Evolutionary conservation across 192 early-diverging fungal genomes (phyloP), one percentile per base, ranked within the genome.

Genomic region (Podochytrium sp.): DNA sequence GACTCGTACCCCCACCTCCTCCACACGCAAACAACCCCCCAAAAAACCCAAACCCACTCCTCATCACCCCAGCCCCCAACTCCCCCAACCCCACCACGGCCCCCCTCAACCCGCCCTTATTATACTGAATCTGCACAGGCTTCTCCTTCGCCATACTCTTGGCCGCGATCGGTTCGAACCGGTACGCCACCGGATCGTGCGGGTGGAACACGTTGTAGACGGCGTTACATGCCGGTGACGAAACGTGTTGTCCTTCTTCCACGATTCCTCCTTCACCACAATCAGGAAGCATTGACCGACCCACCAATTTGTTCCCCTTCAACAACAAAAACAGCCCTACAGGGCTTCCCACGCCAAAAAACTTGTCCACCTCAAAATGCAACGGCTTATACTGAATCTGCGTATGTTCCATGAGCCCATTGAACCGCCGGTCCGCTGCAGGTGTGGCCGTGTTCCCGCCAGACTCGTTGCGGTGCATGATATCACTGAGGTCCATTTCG

Each of bases 321-420:
- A 95, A 75, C 20, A 95, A 73, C 30, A 94, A 75, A 59, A 95
- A 92, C 5, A 94, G 74, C 1, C 91, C 94, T 23, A 95, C 84
- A 2, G 94, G 94, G 16, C 92, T 93, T n/a, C 94, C 94, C 18
- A 93, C 82, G 5, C 85, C 89, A 39, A 94, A 95, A 56, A 95
- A 88, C 53, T 90, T 91, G 38, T 89, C 79, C 6, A 94, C 92
- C 1, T 83, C 74, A 63, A 94, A 94, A 47, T 88, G 80, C 4
- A 94, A 61, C n/a, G 67, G 47, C 32, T 72, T 75, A 51, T 83
- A 84, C 29, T 78, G 35, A 39, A 81, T 76, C 32, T 62, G 60
- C 10, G 59, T 39, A 3, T 61, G 25, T 65, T 78, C 79, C 79
- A 86, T 82, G 32, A 86, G 30, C 3, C 80, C 84, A 39, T 67